A percentile compares a stretch with the other conserved stretches of the same genome.
These are phyloP conservation scores for Bullera alba DNA, from an alignment of 768 basidiomycete genomes.

Conservation along the genomic window DNA sequence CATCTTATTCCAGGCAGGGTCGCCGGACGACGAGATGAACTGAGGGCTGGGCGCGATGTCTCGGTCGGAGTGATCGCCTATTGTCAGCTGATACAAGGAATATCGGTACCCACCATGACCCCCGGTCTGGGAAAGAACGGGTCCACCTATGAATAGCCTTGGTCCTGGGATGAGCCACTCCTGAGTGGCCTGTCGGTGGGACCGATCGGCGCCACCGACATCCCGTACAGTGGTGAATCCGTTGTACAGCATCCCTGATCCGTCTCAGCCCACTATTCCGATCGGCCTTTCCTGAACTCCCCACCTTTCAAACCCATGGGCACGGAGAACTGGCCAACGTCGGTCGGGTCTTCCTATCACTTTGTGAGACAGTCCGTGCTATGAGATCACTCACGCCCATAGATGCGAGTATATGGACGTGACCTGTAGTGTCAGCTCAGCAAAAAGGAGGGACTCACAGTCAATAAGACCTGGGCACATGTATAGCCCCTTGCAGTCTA, in stretches of 20 bases:
- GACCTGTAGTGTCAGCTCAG: no score
- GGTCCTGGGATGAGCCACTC: slow-evolving; percentile 40
- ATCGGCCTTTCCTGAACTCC: no score
- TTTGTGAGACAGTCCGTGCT: no score
- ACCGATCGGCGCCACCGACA: slow-evolving; percentile 21
- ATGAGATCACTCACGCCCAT: no score
- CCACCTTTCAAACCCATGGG: background rate
- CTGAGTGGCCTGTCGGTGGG: slow-evolving; percentile 16
- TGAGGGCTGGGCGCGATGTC: background rate
- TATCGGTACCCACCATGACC: slow-evolving; percentile 48
- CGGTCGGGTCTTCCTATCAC: no score
- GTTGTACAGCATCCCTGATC: slow-evolving; percentile 24
- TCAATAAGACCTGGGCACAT: slow-evolving; percentile 27
- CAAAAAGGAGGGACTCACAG: no score
- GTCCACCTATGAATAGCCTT: slow-evolving; percentile 48
- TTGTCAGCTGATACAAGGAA: background rate
- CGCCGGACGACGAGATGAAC: background rate
- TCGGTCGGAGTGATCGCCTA: background rate
- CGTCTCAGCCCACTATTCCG: no score
- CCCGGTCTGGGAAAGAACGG: slow-evolving; percentile 49
- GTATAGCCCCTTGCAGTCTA: slow-evolving; percentile 16
- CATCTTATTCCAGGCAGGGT: background rate
- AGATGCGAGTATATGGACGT: no score
- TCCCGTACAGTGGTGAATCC: slow-evolving; percentile 25
- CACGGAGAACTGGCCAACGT: background rate